Base-by-base conservation (phyloP, 495 filamentous ascomycete species). In the Hypomontagnella monticulosa region DNA sequence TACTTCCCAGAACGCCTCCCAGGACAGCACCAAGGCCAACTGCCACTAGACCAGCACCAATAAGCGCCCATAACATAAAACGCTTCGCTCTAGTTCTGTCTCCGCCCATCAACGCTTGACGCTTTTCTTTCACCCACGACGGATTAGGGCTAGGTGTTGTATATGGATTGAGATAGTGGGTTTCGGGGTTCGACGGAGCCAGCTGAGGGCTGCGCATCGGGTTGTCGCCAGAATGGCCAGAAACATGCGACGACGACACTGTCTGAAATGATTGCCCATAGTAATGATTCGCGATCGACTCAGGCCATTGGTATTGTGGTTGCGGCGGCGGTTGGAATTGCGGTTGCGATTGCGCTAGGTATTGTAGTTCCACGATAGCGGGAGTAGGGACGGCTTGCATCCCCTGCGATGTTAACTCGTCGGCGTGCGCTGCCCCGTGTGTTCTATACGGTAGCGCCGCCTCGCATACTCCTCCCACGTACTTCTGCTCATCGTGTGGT, bases 181-280 rank as follows among this genome's bases (percentile, higher is more conserved):
- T 34, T 38, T 62, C 52, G 1, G 32, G 18, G 53, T 61, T 52
- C 57, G 63, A 52, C 20, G 36, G 11, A 10, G 19, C 36, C 38
- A 16, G 46, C 9, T 23, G 44, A 33, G 40, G 30, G 15, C 19
- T 20, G 36, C 57, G 37, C 18, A 14, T 47, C 8, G 42, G 46
- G 16, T 62, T 61, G 30, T 61, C 38, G 12, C 41, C 16, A 7
- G 50, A 66, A 56, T 27, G 53, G 3, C 52, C 48, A 32, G 57
- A 58, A 52, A 46, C 23, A 0, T 67, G 63, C 10, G 63, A 52
- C 11, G 58, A 57, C 12, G 57, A 34, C 4, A 53, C 38, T 3
- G 65, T 63, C 15, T 54, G 58, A 19, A 37, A 58, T 7, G 58
- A 48, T 33, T 63, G 58, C 4, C 65, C 58, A n/a, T 62, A 50